Percentiles rank a stretch among this genome's conserved stretches.
Conservation (phyloP, 2,329 filamentous ascomycete species). For the Colletotrichum endophyticum region DNA sequence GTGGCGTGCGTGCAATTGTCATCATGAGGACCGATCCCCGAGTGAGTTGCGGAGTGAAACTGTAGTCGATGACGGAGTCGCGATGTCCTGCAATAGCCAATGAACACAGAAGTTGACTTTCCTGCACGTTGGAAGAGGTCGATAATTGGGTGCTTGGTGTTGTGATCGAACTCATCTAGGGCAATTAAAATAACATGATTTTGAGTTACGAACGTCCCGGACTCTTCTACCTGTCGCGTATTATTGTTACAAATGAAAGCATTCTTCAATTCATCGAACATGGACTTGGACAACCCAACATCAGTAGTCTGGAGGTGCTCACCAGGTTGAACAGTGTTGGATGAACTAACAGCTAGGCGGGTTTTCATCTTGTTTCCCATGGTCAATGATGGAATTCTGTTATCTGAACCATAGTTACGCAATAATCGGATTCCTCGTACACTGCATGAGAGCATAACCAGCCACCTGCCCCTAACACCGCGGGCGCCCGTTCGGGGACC, state of each 20-base stretch:
- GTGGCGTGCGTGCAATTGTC: background rate
- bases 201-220: background rate
- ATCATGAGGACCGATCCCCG: background rate
- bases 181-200: background rate
- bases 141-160: background rate
- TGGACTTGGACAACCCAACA: background rate
- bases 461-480: background rate
- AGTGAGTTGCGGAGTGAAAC: background rate
- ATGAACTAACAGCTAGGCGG: background rate
- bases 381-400: background rate
- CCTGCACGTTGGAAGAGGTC: background rate
- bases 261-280: background rate
- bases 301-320: background rate
- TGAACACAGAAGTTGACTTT: background rate
- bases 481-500: too few relatives aligned
- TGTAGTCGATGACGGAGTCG: background rate
- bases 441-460: background rate
- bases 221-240: background rate
- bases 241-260: background rate
- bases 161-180: background rate
- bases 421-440: background rate
- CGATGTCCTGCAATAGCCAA: rapidly evolving
- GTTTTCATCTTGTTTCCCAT: background rate
- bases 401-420: background rate
- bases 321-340: background rate